Conservation (phyloP, 345 rosid species). For the Pelargonium nanum region DNA sequence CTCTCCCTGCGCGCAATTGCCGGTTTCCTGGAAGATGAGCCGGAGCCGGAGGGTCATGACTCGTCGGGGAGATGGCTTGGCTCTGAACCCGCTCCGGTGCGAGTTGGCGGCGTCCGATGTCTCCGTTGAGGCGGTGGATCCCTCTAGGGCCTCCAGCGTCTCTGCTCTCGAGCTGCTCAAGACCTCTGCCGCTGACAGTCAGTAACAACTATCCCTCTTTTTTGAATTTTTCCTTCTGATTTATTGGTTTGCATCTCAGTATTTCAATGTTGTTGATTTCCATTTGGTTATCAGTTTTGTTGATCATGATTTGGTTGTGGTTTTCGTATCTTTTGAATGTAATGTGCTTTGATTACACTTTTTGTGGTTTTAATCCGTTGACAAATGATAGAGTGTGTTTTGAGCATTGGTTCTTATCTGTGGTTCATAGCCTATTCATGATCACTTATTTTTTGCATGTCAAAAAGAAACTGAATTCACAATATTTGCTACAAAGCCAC, state of each 20-base stretch:
- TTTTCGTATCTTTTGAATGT: neutral
- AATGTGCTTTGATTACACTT: neutral
- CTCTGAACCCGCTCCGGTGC: constrained; percentile 20
- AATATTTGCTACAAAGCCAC: neutral
- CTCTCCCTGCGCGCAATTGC: constrained; percentile 19
- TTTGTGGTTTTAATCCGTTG: neutral
- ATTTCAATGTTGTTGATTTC: neutral
- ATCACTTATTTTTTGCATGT: neutral
- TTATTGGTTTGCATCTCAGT: neutral
- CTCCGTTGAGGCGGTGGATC: constrained; percentile 3
- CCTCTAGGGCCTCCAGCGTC: constrained; percentile 27
- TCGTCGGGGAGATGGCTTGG: constrained; percentile 14
- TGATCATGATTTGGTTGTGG: neutral
- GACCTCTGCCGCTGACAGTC: constrained; percentile 54
- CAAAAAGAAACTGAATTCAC: neutral
- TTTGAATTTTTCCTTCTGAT: neutral
- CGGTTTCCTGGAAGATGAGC: constrained; percentile 18
- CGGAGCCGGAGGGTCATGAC: constrained; percentile 16
- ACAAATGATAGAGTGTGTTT: no score
- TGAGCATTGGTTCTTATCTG: neutral
- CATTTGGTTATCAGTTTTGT: neutral
- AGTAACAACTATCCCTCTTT: constrained; percentile 3
- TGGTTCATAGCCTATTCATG: neutral
- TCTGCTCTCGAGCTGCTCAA: constrained; percentile 67
- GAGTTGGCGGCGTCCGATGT: constrained; percentile 26